Percentiles rank a stretch among this genome's conserved stretches.
phyloP scores from a whole-genome alignment of 306 rosid genomes.

The Trifolium subterraneum region DNA sequence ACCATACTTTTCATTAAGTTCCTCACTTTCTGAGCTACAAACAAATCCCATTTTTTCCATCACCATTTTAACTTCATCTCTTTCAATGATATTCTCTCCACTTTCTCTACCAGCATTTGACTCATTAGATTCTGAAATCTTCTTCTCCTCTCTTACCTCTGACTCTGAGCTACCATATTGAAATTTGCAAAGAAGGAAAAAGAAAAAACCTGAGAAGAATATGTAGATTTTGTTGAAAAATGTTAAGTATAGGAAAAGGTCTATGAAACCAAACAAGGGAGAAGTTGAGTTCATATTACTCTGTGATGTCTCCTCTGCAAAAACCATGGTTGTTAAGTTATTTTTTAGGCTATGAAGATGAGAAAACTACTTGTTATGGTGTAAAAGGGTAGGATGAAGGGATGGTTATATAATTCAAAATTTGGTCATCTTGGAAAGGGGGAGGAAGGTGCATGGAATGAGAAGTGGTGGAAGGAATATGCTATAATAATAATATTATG shows the following conservation, averaged over 20 bases:
- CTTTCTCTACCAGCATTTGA: constrained; percentile 40
- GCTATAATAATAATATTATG: neutral
- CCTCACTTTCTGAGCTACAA: constrained; percentile 62
- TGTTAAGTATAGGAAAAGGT: constrained; percentile 1
- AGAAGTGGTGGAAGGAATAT: constrained; percentile 12
- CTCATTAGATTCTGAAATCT: constrained; percentile 22
- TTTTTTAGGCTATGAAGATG: constrained; percentile 29
- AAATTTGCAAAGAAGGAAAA: constrained; percentile 34
- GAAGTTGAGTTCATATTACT: neutral
- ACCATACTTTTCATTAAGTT: constrained; percentile 44
- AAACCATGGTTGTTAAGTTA: constrained; percentile 13
- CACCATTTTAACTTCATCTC: constrained; percentile 62
- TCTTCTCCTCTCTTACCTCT: constrained; percentile 7
- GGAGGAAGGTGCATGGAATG: constrained; percentile 49
- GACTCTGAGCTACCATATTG: constrained; percentile 33
- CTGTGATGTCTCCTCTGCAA: neutral
- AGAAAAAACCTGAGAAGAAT: constrained; percentile 32
- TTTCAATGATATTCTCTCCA: constrained; percentile 39
- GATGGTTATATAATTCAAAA: constrained; percentile 18
- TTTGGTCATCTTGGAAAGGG: constrained; percentile 39
- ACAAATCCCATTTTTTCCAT: constrained; percentile 61
- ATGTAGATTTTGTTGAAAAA: neutral
- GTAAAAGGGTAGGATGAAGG: constrained; percentile 2
- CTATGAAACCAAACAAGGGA: constrained; percentile 17
- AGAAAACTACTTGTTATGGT: constrained; percentile 36